Evolutionary conservation across 1,139 yeast species (phyloP).

Genomic region (Sugiyamaella sp.): DNA sequence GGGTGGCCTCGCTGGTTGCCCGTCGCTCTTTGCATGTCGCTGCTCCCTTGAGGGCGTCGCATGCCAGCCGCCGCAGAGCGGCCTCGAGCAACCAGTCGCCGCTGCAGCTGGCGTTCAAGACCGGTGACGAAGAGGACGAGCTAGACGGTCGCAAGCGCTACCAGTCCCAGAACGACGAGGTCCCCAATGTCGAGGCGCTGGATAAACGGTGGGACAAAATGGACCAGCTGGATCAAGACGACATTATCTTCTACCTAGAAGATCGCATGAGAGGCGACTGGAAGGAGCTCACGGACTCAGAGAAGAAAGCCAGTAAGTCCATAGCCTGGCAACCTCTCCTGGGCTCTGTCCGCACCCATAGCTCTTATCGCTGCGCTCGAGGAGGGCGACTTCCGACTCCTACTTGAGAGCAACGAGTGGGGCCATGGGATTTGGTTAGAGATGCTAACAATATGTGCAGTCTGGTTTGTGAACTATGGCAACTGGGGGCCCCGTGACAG

Average conservation of each 20-base stretch:
- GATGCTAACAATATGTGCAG: conserved; percentile 18
- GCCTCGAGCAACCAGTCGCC: conserved; percentile 33
- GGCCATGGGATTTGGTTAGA: conserved; percentile 10
- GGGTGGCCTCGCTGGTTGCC: neutral
- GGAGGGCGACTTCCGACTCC: too few relatives aligned
- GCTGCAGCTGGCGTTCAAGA: conserved; percentile 39
- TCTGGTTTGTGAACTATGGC: conserved; percentile 43
- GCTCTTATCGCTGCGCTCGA: too few relatives aligned
- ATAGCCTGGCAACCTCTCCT: too few relatives aligned
- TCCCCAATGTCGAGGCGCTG: conserved; percentile 39
- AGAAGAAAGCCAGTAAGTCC: conserved; percentile 44
- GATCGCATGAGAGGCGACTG: conserved; percentile 50
- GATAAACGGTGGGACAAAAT: conserved; percentile 45
- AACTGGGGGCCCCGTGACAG: conserved; percentile 46
- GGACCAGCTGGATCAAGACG: conserved; percentile 47
- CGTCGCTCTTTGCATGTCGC: conserved; percentile 5
- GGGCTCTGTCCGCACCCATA: too few relatives aligned
- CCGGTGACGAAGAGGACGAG: conserved; percentile 39
- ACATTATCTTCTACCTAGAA: conserved; percentile 48
- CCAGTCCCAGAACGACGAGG: conserved; percentile 38
- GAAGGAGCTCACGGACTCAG: conserved; percentile 43
- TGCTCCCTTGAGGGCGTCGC: neutral
- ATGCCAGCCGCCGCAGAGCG: conserved; percentile 15
- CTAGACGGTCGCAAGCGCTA: conserved; percentile 31
- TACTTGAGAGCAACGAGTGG: too few relatives aligned